Percentiles rank a stretch among this genome's conserved stretches.
Conservation (phyloP, 176 grass and related monocot species). For the sorghum (Sorghum bicolor) region DNA sequence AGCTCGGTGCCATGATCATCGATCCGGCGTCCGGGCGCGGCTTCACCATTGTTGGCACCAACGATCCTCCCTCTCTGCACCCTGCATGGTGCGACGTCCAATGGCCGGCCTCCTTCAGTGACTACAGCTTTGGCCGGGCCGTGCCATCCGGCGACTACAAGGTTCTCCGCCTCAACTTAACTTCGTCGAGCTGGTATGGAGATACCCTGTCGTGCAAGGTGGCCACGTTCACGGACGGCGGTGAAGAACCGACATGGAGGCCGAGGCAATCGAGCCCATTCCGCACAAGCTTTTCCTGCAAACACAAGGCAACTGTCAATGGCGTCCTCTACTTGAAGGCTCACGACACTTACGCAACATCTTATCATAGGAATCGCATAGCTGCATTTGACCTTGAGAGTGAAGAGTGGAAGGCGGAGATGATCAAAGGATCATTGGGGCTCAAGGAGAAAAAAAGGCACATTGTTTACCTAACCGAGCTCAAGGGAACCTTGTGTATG, state of each 20-base stretch:
- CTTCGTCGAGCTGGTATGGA: too few relatives aligned
- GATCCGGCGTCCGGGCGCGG: not conserved
- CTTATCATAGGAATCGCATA: too few relatives aligned
- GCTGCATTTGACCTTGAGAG: too few relatives aligned
- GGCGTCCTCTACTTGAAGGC: not conserved
- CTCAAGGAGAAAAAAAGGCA: not conserved
- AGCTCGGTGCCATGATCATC: not conserved
- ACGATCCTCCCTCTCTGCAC: too few relatives aligned
- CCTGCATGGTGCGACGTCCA: too few relatives aligned
- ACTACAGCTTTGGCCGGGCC: too few relatives aligned
- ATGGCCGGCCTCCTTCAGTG: too few relatives aligned
- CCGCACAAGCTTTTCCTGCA: not conserved
- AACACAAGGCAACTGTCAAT: not conserved
- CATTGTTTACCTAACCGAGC: not conserved
- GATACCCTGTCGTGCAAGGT: not conserved
- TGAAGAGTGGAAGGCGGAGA: too few relatives aligned
- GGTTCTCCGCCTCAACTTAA: not conserved
- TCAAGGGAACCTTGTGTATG: not conserved
- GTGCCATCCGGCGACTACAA: not conserved
- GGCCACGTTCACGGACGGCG: not conserved
- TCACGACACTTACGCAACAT: too few relatives aligned
- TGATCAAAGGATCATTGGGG: not conserved
- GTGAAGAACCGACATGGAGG: not conserved
- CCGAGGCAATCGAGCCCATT: not conserved
- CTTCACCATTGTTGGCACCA: too few relatives aligned